These are phyloP conservation scores for Ambrosia hybrid DNA, from an alignment of 140 eudicot species.

Conservation along the genomic window DNA sequence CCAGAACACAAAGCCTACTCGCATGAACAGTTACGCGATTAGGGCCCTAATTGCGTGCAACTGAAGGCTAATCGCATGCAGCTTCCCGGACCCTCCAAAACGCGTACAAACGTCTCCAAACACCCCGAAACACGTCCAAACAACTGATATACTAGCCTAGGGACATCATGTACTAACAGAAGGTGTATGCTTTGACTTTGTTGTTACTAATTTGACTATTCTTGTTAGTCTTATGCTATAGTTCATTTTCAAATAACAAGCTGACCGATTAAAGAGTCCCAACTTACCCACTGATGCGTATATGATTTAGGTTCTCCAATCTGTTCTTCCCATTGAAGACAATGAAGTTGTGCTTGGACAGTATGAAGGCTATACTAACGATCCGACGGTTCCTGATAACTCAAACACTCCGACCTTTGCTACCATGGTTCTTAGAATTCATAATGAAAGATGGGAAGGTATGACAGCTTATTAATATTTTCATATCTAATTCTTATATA, in stretches of 20 bases:
- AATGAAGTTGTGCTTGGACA: slow-evolving; percentile 97
- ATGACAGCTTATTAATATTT: neutral
- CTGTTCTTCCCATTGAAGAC: slow-evolving; percentile 76
- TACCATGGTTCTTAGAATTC: slow-evolving; percentile 70
- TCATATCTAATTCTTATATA: neutral
- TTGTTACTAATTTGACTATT: neutral
- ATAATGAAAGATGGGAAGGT: slow-evolving; percentile 99
- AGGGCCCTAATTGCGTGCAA: too few species aligned
- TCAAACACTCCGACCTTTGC: slow-evolving; percentile 99
- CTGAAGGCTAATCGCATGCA: too few species aligned
- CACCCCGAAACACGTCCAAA: too few species aligned
- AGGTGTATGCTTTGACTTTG: slow-evolving; percentile 49
- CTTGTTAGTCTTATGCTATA: neutral
- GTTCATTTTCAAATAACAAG: slow-evolving; percentile 3
- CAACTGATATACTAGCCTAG: too few species aligned
- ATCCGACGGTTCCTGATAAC: slow-evolving; percentile 90
- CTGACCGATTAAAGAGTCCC: neutral
- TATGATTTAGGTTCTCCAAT: slow-evolving; percentile 76
- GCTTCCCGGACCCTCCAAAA: too few species aligned
- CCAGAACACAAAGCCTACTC: too few species aligned
- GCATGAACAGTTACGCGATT: too few species aligned
- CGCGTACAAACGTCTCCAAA: too few species aligned
- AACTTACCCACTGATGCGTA: slow-evolving; percentile 1
- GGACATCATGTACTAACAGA: too few species aligned
- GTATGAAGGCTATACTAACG: slow-evolving; percentile 87